Percentiles rank a stretch among this genome's conserved stretches.
These are phyloP conservation scores for Anthoceros angustus DNA, from an alignment of 225 moss, liverwort and hornwort genomes.

Conservation along the genomic window DNA sequence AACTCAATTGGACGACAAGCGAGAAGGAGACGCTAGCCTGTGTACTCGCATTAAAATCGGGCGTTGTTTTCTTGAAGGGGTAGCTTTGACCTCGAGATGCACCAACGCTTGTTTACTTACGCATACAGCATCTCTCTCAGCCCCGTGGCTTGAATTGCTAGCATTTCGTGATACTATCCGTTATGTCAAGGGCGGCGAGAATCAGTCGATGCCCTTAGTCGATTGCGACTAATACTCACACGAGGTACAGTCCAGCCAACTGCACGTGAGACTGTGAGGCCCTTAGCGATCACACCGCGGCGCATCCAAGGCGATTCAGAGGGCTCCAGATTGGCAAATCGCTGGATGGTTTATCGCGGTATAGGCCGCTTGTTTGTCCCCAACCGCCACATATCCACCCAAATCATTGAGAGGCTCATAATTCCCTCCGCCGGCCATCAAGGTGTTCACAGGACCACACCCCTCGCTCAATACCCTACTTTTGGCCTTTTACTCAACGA, in stretches of 20 bases:
- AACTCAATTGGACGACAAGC: background rate
- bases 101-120: background rate
- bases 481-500: background rate
- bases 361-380: background rate
- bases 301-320: background rate
- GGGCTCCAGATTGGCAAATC: background rate
- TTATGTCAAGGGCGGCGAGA: background rate
- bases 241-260: background rate
- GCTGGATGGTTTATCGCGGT: background rate
- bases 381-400: background rate
- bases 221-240: background rate
- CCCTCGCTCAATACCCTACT: background rate
- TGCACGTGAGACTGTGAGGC: background rate
- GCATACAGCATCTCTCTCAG: background rate
- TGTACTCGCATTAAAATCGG: background rate
- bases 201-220: background rate
- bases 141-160: background rate
- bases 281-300: background rate
- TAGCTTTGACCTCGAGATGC: background rate
- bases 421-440: background rate
- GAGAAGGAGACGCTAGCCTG: background rate
- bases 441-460: background rate
- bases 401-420: background rate
- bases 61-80: background rate
- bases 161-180: background rate